These are phyloP conservation scores for Dendrobium officinale DNA, from an alignment of 106 monocot genomes.

Conservation along the genomic window DNA sequence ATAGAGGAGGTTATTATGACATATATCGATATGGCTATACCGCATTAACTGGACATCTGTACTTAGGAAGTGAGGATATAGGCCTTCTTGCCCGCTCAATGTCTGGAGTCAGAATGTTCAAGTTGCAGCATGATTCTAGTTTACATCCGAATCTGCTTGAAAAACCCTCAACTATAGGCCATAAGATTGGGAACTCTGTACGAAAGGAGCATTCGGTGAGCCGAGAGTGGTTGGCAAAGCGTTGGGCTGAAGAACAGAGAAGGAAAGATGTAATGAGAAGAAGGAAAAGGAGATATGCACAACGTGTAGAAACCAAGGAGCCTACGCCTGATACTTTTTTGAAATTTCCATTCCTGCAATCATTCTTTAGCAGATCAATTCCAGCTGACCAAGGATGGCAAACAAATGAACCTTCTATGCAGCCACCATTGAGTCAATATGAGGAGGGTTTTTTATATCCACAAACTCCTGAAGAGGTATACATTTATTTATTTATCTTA, in stretches of 20 bases:
- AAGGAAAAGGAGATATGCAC: background rate
- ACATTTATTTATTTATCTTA: background rate
- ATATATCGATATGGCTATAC: background rate
- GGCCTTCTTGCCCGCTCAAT: background rate
- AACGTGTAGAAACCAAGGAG: background rate
- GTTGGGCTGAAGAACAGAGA: slow-evolving; percentile 26
- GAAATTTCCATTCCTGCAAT: slow-evolving; percentile 10
- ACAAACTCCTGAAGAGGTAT: slow-evolving; percentile 27
- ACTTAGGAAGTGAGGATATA: background rate
- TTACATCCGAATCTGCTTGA: background rate
- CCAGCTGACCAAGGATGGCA: slow-evolving; percentile 2
- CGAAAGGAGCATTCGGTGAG: slow-evolving; percentile 10
- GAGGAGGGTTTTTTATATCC: slow-evolving; percentile 11
- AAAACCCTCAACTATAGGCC: background rate
- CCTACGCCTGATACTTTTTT: slow-evolving; percentile 7
- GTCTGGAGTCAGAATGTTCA: background rate
- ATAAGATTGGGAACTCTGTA: slow-evolving; percentile 1
- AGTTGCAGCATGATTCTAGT: background rate
- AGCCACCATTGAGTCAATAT: slow-evolving; percentile 19
- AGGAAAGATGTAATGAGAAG: slow-evolving; percentile 3
- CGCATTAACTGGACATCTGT: background rate
- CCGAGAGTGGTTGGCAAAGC: slow-evolving; percentile 30
- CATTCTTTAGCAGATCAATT: slow-evolving; percentile 15
- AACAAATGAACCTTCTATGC: slow-evolving; percentile 1
- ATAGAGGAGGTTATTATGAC: background rate